Evolutionary conservation across 768 basidiomycete species (phyloP).

Genomic region (Mycena latifolia): DNA sequence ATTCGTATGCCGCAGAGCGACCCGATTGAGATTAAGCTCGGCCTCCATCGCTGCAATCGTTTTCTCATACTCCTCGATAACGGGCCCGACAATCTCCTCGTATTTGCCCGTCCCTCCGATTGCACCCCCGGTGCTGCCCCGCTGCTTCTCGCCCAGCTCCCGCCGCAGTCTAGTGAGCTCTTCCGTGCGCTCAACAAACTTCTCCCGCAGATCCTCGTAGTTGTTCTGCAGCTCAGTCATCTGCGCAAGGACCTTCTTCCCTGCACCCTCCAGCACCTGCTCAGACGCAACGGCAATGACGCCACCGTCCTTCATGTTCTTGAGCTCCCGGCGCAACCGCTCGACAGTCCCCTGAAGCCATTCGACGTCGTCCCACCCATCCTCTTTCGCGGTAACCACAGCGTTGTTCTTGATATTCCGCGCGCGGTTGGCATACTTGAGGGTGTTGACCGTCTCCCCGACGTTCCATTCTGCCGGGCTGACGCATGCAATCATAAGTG

Average conservation of each 20-base stretch:
- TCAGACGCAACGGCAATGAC: slow-evolving; percentile 39
- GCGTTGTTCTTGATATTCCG: slow-evolving; percentile 97
- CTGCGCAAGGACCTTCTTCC: slow-evolving; percentile 83
- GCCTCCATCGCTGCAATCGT: slow-evolving; percentile 96
- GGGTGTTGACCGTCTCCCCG: slow-evolving; percentile 92
- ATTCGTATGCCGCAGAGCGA: slow-evolving; percentile 90
- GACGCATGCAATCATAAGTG: slow-evolving; percentile 99
- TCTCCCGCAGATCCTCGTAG: slow-evolving; percentile 85
- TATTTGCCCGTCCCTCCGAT: slow-evolving; percentile 81
- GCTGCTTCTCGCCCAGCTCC: slow-evolving; percentile 82
- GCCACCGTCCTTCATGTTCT: slow-evolving; percentile 80
- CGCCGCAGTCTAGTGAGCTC: slow-evolving; percentile 85
- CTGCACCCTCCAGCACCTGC: slow-evolving; percentile 68
- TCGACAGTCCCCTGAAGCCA: slow-evolving; percentile 92
- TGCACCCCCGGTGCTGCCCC: slow-evolving; percentile 68
- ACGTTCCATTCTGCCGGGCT: slow-evolving; percentile 97
- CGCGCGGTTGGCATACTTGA: slow-evolving; percentile 98
- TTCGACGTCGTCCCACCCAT: slow-evolving; percentile 98
- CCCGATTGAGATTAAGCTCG: slow-evolving; percentile 88
- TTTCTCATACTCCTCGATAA: slow-evolving; percentile 99
- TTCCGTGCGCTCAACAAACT: slow-evolving; percentile 90
- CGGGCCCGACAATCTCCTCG: slow-evolving; percentile 95
- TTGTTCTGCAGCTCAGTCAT: slow-evolving; percentile 88
- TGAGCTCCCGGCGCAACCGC: slow-evolving; percentile 90
- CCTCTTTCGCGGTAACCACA: slow-evolving; percentile 92